Conservation (phyloP, 2,329 filamentous ascomycete genomes). For the Ilyonectria sp. region DNA sequence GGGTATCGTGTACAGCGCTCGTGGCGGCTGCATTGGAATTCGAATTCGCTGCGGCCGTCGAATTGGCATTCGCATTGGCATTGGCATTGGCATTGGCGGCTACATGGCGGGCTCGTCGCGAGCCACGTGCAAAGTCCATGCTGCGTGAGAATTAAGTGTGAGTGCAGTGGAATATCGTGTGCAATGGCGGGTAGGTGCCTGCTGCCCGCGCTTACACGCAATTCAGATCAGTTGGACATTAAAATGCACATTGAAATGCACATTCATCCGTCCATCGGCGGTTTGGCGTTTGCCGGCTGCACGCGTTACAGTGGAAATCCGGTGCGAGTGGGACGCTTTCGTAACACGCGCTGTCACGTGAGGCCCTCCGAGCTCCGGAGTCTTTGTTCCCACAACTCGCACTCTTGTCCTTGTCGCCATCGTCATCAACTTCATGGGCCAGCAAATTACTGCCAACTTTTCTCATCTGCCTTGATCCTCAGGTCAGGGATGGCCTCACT, state of each 20-base stretch:
- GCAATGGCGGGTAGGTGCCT: not conserved
- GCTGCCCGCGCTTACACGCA: constrained; percentile 1
- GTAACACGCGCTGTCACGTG: constrained; percentile 29
- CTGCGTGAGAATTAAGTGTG: not conserved
- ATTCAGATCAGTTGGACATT: not conserved
- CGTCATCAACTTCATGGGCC: constrained; percentile 16
- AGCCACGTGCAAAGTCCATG: constrained; percentile 51
- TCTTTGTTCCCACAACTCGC: not conserved
- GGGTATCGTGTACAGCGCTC: constrained; percentile 16
- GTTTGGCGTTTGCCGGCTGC: not conserved
- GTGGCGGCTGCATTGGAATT: constrained; percentile 24
- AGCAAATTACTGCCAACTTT: constrained; percentile 27
- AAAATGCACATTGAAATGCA: too few species aligned
- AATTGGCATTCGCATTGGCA: constrained; percentile 13
- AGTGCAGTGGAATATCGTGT: too few species aligned
- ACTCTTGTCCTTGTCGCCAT: constrained; percentile 1
- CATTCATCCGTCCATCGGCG: not conserved
- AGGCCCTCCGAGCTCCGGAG: not conserved
- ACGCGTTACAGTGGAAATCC: constrained; percentile 16
- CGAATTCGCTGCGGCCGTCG: constrained; percentile 28
- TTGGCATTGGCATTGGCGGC: constrained; percentile 41
- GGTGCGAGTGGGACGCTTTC: constrained; percentile 6
- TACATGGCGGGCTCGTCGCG: constrained; percentile 51
- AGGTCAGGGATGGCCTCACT: constrained; percentile 1
- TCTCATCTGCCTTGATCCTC: not conserved